These are phyloP conservation scores for Trichoderma harzianum DNA, from an alignment of 2,329 filamentous ascomycete genomes.

Conservation along the genomic window DNA sequence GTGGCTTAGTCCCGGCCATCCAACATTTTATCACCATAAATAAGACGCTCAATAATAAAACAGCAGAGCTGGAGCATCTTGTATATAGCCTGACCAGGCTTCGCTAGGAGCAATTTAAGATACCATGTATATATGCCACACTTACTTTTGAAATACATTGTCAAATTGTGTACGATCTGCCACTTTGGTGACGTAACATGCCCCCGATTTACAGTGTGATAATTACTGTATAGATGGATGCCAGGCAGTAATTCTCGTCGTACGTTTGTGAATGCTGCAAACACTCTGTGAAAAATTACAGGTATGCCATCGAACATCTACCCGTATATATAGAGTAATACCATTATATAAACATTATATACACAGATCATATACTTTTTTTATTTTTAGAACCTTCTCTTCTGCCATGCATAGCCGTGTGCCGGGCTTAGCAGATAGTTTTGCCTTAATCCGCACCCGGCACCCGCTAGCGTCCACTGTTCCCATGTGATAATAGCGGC, in stretches of 20 bases:
- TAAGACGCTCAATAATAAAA: not conserved
- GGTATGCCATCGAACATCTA: not conserved
- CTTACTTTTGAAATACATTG: not conserved
- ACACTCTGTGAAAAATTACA: not conserved
- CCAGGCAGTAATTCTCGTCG: not conserved
- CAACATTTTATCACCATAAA: constrained; percentile 11
- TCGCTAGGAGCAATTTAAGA: not conserved
- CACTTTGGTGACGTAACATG: not conserved
- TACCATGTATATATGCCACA: not conserved
- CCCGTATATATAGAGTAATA: not conserved
- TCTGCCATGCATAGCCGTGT: not conserved
- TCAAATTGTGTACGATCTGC: not conserved
- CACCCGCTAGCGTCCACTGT: not conserved
- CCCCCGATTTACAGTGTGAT: not conserved
- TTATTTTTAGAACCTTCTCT: not conserved
- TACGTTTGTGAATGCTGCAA: not conserved
- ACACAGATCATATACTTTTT: not conserved
- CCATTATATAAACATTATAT: not conserved
- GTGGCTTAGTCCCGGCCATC: constrained; percentile 19
- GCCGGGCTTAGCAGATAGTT: not conserved
- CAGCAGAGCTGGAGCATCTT: constrained; percentile 7
- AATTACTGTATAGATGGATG: not conserved
- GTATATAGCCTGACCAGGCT: not conserved
- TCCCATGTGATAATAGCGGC: constrained; percentile 5
- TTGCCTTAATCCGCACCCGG: not conserved